Percentiles rank a stretch among this genome's conserved stretches.
Conservation (phyloP, 352 stramenopile genomes). For the Phytophthora aleatoria region DNA sequence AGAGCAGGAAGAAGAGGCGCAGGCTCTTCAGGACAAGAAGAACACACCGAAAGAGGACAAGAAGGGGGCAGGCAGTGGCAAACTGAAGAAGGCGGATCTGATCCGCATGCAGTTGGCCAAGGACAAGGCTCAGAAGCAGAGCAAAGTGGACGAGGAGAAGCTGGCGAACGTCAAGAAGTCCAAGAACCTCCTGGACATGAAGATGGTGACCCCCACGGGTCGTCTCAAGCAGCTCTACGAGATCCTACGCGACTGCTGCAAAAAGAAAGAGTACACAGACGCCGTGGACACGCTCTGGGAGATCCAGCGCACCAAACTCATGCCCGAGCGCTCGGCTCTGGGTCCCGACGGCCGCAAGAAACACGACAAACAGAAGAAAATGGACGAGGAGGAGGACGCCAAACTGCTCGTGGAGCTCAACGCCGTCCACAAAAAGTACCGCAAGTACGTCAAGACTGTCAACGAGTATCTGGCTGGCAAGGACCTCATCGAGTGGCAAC, state of each 20-base stretch:
- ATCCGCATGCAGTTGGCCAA: constrained; percentile 89
- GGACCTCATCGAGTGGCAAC: constrained; percentile 88
- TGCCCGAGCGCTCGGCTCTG: constrained; percentile 45
- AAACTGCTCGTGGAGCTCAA: constrained; percentile 70
- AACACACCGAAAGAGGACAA: constrained; percentile 43
- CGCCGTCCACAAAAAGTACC: constrained; percentile 87
- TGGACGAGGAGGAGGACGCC: constrained; percentile 76
- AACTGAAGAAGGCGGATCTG: constrained; percentile 87
- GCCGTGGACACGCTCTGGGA: constrained; percentile 88
- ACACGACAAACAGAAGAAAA: constrained; percentile 72
- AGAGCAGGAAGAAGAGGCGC: constrained; percentile 62
- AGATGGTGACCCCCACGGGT: constrained; percentile 85
- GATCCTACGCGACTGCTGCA: constrained; percentile 82
- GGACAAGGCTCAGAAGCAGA: constrained; percentile 88
- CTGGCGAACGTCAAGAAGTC: constrained; percentile 86
- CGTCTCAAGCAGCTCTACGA: constrained; percentile 86
- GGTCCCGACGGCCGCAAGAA: constrained; percentile 62
- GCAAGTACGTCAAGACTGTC: constrained; percentile 84
- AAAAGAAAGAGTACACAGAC: constrained; percentile 87
- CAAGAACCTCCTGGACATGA: constrained; percentile 83
- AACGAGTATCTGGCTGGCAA: constrained; percentile 69
- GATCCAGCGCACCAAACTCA: constrained; percentile 79
- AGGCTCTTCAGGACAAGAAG: constrained; percentile 30
- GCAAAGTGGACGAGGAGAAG: constrained; percentile 89
- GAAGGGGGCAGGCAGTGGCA: constrained; percentile 43